Evolutionary conservation across 2,329 filamentous ascomycete genomes (phyloP).

Genomic region (Lasiodiplodia theobromae): DNA sequence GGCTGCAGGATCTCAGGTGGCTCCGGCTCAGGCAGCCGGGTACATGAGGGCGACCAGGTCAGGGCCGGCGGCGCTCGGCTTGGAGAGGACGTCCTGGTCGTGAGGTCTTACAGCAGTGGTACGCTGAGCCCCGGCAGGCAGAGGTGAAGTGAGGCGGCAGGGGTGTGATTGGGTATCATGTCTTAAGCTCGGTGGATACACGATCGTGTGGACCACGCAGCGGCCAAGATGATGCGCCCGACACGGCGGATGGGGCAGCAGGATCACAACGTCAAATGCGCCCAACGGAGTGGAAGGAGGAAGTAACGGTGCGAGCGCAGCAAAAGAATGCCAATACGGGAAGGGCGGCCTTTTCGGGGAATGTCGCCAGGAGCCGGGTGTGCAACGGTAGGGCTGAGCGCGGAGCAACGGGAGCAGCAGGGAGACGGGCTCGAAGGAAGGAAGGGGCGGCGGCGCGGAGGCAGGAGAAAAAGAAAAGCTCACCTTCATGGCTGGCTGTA

Average conservation of each 20-base stretch:
- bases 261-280: conserved; percentile 21
- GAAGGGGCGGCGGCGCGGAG: conserved; percentile 7
- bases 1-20: conserved; percentile 32
- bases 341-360: conserved; percentile 29
- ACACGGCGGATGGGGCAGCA: conserved; percentile 18
- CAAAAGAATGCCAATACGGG: conserved; percentile 28
- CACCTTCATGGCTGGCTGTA: conserved; percentile 29
- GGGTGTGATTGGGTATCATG: conserved; percentile 32
- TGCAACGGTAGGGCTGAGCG: conserved; percentile 31
- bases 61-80: conserved; percentile 29
- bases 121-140: conserved; percentile 32
- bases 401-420: conserved; percentile 18
- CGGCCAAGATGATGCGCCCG: conserved; percentile 26
- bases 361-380: conserved; percentile 29
- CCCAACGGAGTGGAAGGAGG: conserved; percentile 24
- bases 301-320: conserved; percentile 26
- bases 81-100: conserved; percentile 33
- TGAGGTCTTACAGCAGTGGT: conserved; percentile 49
- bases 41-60: conserved; percentile 24
- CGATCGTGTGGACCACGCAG: conserved; percentile 30
- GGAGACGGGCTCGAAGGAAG: neutral
- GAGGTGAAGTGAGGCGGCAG: conserved; percentile 19
- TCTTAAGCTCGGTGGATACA: conserved; percentile 31
- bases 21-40: conserved; percentile 19
- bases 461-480: neutral